Percentiles rank a stretch among this genome's conserved stretches.
These are phyloP conservation scores for Penicillium ochrochloron DNA, from an alignment of 495 filamentous ascomycete species.

Conservation along the genomic window DNA sequence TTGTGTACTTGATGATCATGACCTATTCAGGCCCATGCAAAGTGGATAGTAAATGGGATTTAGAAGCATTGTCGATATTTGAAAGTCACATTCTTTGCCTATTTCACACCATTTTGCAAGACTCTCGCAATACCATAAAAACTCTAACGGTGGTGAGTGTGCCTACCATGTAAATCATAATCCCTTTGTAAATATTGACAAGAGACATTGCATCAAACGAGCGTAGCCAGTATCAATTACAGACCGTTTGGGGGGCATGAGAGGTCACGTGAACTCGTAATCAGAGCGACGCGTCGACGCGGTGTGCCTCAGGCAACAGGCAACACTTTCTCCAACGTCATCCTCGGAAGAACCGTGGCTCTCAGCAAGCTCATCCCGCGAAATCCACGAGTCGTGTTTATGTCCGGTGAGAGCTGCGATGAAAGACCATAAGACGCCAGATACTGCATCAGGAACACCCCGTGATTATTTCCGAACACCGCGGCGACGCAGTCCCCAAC, in stretches of 20 bases:
- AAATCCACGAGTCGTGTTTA: constrained; percentile 7
- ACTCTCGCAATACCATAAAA: not conserved
- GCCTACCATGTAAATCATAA: not conserved
- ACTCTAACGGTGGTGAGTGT: not conserved
- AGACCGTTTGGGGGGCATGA: not conserved
- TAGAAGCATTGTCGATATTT: not conserved
- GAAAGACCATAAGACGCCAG: constrained; percentile 32
- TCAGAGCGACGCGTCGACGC: constrained; percentile 35
- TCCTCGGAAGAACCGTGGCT: constrained; percentile 9
- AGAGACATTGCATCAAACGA: not conserved
- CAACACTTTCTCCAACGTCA: constrained; percentile 22
- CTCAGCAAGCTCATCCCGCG: constrained; percentile 1
- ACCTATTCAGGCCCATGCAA: not conserved
- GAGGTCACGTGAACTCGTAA: constrained; percentile 9
- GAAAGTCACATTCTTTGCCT: not conserved
- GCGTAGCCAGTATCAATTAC: not conserved
- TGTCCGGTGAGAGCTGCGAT: constrained; percentile 36
- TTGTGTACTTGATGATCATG: not conserved
- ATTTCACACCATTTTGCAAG: not conserved
- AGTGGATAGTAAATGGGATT: not conserved
- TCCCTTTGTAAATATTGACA: not conserved
- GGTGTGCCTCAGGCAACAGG: constrained; percentile 27
- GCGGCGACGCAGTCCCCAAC: constrained; percentile 25
- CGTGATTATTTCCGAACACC: constrained; percentile 35
- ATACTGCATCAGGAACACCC: constrained; percentile 24